phyloP scores from a whole-genome alignment of 2,329 filamentous ascomycete genomes.

The Drechslera avenae region DNA sequence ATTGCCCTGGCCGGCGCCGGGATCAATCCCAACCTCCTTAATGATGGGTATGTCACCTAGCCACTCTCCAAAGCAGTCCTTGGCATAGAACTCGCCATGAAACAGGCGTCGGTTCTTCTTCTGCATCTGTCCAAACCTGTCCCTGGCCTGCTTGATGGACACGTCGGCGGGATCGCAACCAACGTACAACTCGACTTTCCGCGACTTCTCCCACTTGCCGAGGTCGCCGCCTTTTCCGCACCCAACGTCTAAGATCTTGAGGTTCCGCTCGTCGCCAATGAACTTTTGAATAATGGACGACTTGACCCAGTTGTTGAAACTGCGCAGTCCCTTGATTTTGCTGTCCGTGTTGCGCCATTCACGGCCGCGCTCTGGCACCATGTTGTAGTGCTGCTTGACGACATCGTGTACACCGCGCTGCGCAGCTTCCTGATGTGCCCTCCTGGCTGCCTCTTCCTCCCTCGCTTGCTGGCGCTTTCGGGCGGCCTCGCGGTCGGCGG shows the following conservation, averaged over 20 bases:
- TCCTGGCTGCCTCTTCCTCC: slow-evolving; percentile 55
- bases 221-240: slow-evolving; percentile 97
- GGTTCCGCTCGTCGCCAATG: slow-evolving; percentile 55
- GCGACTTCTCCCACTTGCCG: slow-evolving; percentile 93
- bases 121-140: slow-evolving; percentile 79
- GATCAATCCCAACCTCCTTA: slow-evolving; percentile 84
- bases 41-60: slow-evolving; percentile 83
- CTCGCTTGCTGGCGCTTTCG: slow-evolving; percentile 56
- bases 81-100: slow-evolving; percentile 84
- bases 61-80: slow-evolving; percentile 89
- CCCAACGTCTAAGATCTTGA: slow-evolving; percentile 89
- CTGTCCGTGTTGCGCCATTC: slow-evolving; percentile 95
- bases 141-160: slow-evolving; percentile 86
- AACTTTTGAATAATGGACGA: slow-evolving; percentile 97
- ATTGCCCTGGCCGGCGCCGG: slow-evolving; percentile 65
- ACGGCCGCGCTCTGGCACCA: slow-evolving; percentile 87
- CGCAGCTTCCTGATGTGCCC: slow-evolving; percentile 45
- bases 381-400: slow-evolving; percentile 93
- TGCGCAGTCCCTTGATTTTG: slow-evolving; percentile 90
- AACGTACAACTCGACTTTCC: slow-evolving; percentile 89
- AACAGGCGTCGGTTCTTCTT: slow-evolving; percentile 67
- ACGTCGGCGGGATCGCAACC: slow-evolving; percentile 92
- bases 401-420: slow-evolving; percentile 76
- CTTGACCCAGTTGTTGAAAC: slow-evolving; percentile 99
- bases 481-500: slow-evolving; percentile 69